phyloP scores from a whole-genome alignment of 306 rosid species.

The Sicyos edulis region DNA sequence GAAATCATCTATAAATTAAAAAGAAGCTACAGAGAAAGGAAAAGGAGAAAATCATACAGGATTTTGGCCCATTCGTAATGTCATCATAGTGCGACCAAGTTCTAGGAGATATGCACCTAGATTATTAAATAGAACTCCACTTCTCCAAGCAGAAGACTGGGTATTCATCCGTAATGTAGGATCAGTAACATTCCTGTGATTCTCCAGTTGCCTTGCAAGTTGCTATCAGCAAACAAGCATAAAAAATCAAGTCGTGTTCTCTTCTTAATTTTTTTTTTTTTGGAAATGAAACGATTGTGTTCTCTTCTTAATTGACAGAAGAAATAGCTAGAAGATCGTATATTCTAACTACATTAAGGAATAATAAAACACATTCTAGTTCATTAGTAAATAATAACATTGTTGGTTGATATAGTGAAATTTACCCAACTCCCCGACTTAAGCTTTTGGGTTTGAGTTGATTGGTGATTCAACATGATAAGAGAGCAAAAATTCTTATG shows the following conservation, averaged over 20 bases:
- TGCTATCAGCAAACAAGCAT: slow-evolving; percentile 44
- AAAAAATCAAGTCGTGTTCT: slow-evolving; percentile 24
- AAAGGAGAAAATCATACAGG: slow-evolving; percentile 49
- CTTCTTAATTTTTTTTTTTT: slow-evolving; percentile 19
- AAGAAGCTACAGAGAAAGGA: slow-evolving; percentile 22
- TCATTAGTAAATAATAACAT: slow-evolving; percentile 9
- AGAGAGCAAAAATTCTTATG: too few relatives aligned
- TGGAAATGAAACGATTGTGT: too few relatives aligned
- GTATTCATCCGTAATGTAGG: slow-evolving; percentile 43
- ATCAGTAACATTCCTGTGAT: slow-evolving; percentile 68
- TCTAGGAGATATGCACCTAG: slow-evolving; percentile 89
- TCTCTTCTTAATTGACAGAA: slow-evolving; percentile 22
- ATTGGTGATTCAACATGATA: too few relatives aligned
- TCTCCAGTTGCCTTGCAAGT: slow-evolving; percentile 72
- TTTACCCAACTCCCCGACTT: too few relatives aligned
- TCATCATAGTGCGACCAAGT: slow-evolving; percentile 93
- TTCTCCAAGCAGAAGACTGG: slow-evolving; percentile 61
- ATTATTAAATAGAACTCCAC: slow-evolving; percentile 63
- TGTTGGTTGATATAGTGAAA: not conserved
- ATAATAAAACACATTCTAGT: not conserved
- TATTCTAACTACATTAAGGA: not conserved
- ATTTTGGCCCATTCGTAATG: slow-evolving; percentile 78
- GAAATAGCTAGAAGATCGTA: slow-evolving; percentile 20
- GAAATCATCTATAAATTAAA: slow-evolving; percentile 18
- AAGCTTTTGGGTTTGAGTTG: too few relatives aligned